Percentiles rank a stretch among this genome's conserved stretches.
phyloP scores from a whole-genome alignment of 768 basidiomycete genomes.

The Phanerochaete sordida region DNA sequence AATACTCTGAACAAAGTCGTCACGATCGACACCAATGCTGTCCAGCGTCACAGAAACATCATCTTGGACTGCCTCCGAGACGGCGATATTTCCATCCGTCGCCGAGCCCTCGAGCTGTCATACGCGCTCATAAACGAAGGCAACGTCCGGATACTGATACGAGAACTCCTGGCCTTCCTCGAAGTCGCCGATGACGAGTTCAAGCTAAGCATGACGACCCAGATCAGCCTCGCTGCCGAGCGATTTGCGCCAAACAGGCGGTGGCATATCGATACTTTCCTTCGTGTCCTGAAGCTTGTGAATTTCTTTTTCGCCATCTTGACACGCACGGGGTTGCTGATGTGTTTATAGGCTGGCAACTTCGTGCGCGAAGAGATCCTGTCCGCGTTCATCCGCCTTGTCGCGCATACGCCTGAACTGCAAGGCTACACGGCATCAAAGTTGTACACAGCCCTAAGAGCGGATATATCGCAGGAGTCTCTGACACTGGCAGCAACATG shows the following conservation, averaged over 20 bases:
- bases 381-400: slow-evolving; percentile 91
- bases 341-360: slow-evolving; percentile 77
- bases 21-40: slow-evolving; percentile 95
- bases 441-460: slow-evolving; percentile 80
- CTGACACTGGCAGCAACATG: slow-evolving; percentile 91
- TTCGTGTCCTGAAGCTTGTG: slow-evolving; percentile 89
- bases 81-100: slow-evolving; percentile 96
- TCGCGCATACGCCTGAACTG: slow-evolving; percentile 94
- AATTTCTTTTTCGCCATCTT: too few species aligned
- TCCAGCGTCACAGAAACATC: slow-evolving; percentile 95
- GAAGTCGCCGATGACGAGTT: slow-evolving; percentile 99
- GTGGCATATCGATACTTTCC: slow-evolving; percentile 98
- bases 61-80: slow-evolving; percentile 99
- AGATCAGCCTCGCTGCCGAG: slow-evolving; percentile 94
- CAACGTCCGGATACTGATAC: slow-evolving; percentile 87
- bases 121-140: slow-evolving; percentile 96
- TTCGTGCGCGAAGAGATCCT: slow-evolving; percentile 96
- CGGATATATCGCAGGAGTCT: slow-evolving; percentile 95
- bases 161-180: slow-evolving; percentile 93
- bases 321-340: background rate
- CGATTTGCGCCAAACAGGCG: slow-evolving; percentile 95
- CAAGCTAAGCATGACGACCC: slow-evolving; percentile 96
- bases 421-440: slow-evolving; percentile 94
- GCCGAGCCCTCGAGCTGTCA: slow-evolving; percentile 93
- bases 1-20: slow-evolving; percentile 99